phyloP scores from a whole-genome alignment of 2,329 filamentous ascomycete species.

The Penicillium sp. region DNA sequence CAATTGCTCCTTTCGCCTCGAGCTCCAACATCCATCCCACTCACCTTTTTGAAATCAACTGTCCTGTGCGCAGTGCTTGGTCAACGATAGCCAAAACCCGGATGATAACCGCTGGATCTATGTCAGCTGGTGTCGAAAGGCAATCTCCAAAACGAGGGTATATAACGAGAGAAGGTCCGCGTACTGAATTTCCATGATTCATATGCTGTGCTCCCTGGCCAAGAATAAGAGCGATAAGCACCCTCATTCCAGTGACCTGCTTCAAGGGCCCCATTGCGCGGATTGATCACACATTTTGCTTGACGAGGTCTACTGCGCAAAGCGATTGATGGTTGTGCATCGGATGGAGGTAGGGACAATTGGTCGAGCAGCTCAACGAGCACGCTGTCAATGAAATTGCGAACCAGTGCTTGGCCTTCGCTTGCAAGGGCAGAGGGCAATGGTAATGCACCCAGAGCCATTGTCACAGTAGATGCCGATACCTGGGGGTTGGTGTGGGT shows the following conservation, averaged over 20 bases:
- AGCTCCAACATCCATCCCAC: not conserved
- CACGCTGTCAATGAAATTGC: slow-evolving; percentile 33
- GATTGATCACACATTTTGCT: slow-evolving; percentile 31
- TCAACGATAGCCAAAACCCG: slow-evolving; percentile 60
- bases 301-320: slow-evolving; percentile 31
- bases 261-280: slow-evolving; percentile 33
- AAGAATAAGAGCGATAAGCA: slow-evolving; percentile 45
- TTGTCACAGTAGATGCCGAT: not conserved
- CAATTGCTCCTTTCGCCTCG: not conserved
- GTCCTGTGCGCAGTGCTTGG: slow-evolving; percentile 51
- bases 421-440: slow-evolving; percentile 2
- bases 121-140: not conserved
- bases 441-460: not conserved
- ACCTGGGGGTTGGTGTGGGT: not conserved
- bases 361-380: slow-evolving; percentile 31
- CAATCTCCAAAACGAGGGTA: too few species aligned
- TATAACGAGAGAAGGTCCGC: not conserved
- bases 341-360: slow-evolving; percentile 23
- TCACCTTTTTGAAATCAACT: slow-evolving; percentile 61
- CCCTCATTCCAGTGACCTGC: slow-evolving; percentile 15
- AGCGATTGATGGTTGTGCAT: slow-evolving; percentile 34
- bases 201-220: slow-evolving; percentile 56
- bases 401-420: slow-evolving; percentile 22
- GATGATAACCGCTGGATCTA: slow-evolving; percentile 55
- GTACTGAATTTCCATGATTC: slow-evolving; percentile 59